A percentile compares a stretch with the other conserved stretches of the same genome.
These are phyloP conservation scores for Lodderomyces margitis DNA, from an alignment of 1,139 yeast genomes.

Conservation along the genomic window DNA sequence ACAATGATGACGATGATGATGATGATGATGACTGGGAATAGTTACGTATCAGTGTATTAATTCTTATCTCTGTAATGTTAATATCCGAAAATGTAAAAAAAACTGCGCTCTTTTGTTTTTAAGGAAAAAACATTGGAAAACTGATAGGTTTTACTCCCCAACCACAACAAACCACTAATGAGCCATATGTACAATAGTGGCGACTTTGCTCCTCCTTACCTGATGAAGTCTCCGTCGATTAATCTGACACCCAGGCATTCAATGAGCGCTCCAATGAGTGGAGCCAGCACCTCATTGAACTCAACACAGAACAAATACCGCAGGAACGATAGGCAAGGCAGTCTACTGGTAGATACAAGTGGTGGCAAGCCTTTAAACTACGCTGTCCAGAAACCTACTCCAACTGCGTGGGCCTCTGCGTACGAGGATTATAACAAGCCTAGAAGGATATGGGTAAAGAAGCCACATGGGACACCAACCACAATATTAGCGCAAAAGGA, in stretches of 20 bases:
- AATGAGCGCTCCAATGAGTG: conserved; percentile 4
- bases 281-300: conserved; percentile 3
- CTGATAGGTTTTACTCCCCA: too few relatives aligned
- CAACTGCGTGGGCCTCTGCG: conserved; percentile 7
- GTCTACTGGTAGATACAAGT: conserved; percentile 8
- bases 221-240: conserved; percentile 9
- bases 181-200: conserved; percentile 5
- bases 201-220: conserved; percentile 7
- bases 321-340: conserved; percentile 1
- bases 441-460: conserved; percentile 63
- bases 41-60: neutral
- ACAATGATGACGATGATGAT: conserved; percentile 29
- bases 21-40: conserved; percentile 60
- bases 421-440: conserved; percentile 12
- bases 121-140: neutral
- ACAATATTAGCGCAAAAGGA: conserved; percentile 53
- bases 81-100: too few relatives aligned
- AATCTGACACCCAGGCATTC: conserved; percentile 6
- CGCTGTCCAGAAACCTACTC: neutral
- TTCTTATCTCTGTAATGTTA: too few relatives aligned
- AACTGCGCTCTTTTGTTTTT: neutral
- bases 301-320: conserved; percentile 2
- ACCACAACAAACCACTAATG: neutral
- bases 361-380: neutral
- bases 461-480: conserved; percentile 58